Percentiles rank a stretch among this genome's conserved stretches.
phyloP scores from a whole-genome alignment of 139 green algal species.

The Volvox reticuliferus region DNA sequence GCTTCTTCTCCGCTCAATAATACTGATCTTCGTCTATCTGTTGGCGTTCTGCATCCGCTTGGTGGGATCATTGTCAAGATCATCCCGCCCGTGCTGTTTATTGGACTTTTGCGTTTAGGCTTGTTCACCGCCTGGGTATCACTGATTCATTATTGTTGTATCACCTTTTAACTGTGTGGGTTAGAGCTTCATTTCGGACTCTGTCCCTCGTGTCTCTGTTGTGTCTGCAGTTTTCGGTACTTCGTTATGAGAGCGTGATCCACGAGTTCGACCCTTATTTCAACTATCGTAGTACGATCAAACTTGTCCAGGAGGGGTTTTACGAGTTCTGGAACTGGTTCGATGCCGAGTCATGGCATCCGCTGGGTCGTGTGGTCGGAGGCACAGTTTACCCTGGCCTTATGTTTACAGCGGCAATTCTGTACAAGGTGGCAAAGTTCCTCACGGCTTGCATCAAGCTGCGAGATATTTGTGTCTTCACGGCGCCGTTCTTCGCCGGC shows the following conservation, averaged over 20 bases:
- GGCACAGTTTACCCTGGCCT: slow-evolving; percentile 85
- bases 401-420: slow-evolving; percentile 72
- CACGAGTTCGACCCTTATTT: slow-evolving; percentile 89
- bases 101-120: background rate
- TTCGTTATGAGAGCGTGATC: slow-evolving; percentile 78
- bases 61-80: slow-evolving; percentile 45
- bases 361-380: slow-evolving; percentile 82
- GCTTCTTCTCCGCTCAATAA: slow-evolving; percentile 61
- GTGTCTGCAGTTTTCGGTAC: slow-evolving; percentile 63
- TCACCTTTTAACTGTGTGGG: background rate
- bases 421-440: slow-evolving; percentile 43
- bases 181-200: background rate
- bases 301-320: slow-evolving; percentile 63
- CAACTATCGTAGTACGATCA: slow-evolving; percentile 82
- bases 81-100: background rate
- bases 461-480: slow-evolving; percentile 81
- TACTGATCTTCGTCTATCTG: slow-evolving; percentile 69
- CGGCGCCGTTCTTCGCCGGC: slow-evolving; percentile 60
- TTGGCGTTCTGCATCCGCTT: slow-evolving; percentile 75
- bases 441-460: slow-evolving; percentile 57
- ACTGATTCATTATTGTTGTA: background rate
- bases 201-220: background rate
- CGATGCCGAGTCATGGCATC: slow-evolving; percentile 82
- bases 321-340: slow-evolving; percentile 84
- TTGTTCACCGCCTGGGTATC: background rate